A percentile compares a stretch with the other conserved stretches of the same genome.
Evolutionary conservation across 2,329 filamentous ascomycete species (phyloP).

Genomic region (Fusarium penzigii): DNA sequence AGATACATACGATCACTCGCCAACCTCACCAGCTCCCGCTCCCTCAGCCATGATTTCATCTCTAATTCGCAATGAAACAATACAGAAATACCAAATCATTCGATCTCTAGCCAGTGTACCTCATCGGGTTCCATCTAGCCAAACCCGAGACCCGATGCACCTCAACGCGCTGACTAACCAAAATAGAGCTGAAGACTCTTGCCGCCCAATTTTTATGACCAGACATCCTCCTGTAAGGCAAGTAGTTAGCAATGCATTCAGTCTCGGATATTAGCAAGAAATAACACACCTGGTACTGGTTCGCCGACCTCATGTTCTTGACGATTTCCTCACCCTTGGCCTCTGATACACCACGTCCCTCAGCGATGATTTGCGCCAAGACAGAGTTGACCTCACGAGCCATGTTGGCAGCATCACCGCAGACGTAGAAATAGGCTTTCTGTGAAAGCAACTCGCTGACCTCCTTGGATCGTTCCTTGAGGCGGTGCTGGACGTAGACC

Average conservation of each 20-base stretch:
- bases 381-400: constrained; percentile 87
- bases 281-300: constrained; percentile 84
- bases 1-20: constrained; percentile 16
- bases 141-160: constrained; percentile 18
- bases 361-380: constrained; percentile 83
- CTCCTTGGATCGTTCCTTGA: constrained; percentile 80
- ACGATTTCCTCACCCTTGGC: constrained; percentile 94
- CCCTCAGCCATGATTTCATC: constrained; percentile 7
- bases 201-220: constrained; percentile 52
- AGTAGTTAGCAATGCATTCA: constrained; percentile 13
- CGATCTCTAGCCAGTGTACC: constrained; percentile 25
- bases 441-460: constrained; percentile 84
- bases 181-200: constrained; percentile 13
- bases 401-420: constrained; percentile 97
- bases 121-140: constrained; percentile 15
- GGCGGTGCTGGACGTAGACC: constrained; percentile 93
- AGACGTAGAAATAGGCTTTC: constrained; percentile 96
- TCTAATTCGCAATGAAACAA: constrained; percentile 11
- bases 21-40: constrained; percentile 17
- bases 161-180: constrained; percentile 22
- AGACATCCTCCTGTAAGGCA: constrained; percentile 64
- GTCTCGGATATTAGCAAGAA: constrained; percentile 2
- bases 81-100: not conserved
- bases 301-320: constrained; percentile 92
- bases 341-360: constrained; percentile 78